Conservation (phyloP, 179 eudicot species). For the Camellia oleifera region DNA sequence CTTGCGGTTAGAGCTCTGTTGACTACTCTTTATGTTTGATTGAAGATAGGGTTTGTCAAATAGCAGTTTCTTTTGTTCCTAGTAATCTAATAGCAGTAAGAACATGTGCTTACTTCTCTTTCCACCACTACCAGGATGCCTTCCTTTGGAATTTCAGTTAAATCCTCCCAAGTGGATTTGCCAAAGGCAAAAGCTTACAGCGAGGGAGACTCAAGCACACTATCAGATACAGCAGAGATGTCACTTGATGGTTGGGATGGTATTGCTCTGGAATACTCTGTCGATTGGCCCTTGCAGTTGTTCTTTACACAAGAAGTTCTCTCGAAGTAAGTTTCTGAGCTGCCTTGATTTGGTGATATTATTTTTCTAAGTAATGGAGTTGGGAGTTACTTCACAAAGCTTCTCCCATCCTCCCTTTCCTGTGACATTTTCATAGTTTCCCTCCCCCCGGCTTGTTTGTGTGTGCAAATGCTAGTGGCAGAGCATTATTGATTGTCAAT, state of each 20-base stretch:
- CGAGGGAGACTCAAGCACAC: slow-evolving; percentile 52
- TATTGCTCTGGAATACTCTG: slow-evolving; percentile 85
- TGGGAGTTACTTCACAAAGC: not conserved
- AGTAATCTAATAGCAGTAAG: not conserved
- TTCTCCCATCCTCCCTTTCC: not conserved
- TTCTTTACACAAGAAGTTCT: slow-evolving; percentile 95
- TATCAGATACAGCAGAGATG: slow-evolving; percentile 50
- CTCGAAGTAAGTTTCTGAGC: slow-evolving; percentile 61
- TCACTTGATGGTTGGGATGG: slow-evolving; percentile 97
- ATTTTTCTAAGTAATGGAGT: not conserved
- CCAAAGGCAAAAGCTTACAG: slow-evolving; percentile 52
- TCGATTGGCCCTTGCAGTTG: slow-evolving; percentile 95
- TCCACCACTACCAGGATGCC: slow-evolving; percentile 58
- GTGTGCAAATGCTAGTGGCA: not conserved
- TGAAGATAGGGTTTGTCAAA: not conserved
- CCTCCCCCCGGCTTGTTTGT: not conserved
- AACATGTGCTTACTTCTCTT: slow-evolving; percentile 17
- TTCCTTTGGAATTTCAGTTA: slow-evolving; percentile 60
- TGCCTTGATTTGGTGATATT: not conserved
- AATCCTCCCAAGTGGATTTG: slow-evolving; percentile 57
- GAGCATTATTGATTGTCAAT: not conserved
- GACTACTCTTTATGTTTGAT: slow-evolving; percentile 10
- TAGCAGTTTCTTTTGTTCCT: slow-evolving; percentile 1
- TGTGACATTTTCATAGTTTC: not conserved
- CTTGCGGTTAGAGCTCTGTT: slow-evolving; percentile 54